Evolutionary conservation across 2,329 filamentous ascomycete species (phyloP), one percentile per base, ranked within the genome.

Genomic region (Xylaria sp.): DNA sequence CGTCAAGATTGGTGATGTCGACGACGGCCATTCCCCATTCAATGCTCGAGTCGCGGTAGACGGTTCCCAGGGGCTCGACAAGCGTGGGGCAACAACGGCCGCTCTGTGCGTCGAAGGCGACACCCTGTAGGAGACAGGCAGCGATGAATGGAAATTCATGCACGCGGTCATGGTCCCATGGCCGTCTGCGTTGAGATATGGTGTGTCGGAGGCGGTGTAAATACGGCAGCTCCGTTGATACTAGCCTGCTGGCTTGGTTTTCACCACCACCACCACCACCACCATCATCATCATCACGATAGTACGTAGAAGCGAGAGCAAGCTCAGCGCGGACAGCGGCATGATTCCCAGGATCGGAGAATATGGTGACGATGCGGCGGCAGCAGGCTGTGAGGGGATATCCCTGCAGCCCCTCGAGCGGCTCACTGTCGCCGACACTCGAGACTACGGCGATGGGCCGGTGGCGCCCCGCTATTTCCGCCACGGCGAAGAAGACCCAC

Each of bases 11-110:
- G 3, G 71, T 72, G 49, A 71, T 70, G 33, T 72, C 68, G n/a
- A 71, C 17, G 20, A 72, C 60, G 15, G 70, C 69, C 71, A 72
- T 72, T 11, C 71, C 71, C 71, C 71, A 72, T 42, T 71, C 68
- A 25, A 68, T 33, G 63, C 63, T 61, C 13, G 61, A 47, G 64
- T 73, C 71, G 39, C 71, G 71, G 17, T 73, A 73, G 22, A 73
- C 71, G 11, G 68, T 72, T 4, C 59, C 68, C 13, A 72, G 60
- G n/a, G 69, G 71, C 38, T 73, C 71, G 5, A 45, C 62, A n/a
- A 55, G 67, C n/a, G 50, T 58, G 7, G 49, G 60, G n/a, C 20
- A 58, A 13, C 27, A 59, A 22, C 51, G 62, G 11, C 63, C 50
- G 7, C 10, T 25, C 49, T 42, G 51, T 15, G 68, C 31, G 49